phyloP scores from a whole-genome alignment of 768 basidiomycete genomes.

The Mycena epipterygia region DNA sequence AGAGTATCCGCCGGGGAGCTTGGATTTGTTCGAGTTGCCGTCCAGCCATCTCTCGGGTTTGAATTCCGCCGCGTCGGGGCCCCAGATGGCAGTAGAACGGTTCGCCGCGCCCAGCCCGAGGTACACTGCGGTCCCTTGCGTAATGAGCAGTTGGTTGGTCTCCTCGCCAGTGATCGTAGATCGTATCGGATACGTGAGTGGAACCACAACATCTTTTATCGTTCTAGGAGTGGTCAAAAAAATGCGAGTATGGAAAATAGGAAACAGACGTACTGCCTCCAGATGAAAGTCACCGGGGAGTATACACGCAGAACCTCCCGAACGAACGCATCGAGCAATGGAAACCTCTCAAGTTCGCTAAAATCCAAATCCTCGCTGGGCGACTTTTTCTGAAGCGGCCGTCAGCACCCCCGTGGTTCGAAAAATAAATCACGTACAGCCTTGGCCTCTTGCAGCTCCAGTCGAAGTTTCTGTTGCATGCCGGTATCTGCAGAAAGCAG shows the following conservation, averaged over 20 bases:
- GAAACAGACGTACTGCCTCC: conserved; percentile 46
- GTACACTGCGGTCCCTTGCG: conserved; percentile 53
- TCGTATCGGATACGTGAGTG: conserved; percentile 49
- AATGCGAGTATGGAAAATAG: no score
- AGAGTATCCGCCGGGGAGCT: conserved; percentile 37
- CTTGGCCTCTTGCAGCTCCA: conserved; percentile 40
- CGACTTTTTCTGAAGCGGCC: conserved; percentile 29
- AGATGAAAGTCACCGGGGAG: conserved; percentile 43
- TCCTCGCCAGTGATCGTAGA: conserved; percentile 41
- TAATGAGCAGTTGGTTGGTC: conserved; percentile 50
- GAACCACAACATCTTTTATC: conserved; percentile 50
- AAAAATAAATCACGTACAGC: conserved; percentile 8
- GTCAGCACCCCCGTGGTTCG: neutral
- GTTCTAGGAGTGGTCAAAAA: conserved; percentile 35
- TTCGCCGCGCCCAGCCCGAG: conserved; percentile 51
- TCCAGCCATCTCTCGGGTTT: conserved; percentile 65
- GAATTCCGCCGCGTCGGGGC: conserved; percentile 61
- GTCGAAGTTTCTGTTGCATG: conserved; percentile 46
- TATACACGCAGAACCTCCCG: conserved; percentile 52
- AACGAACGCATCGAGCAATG: conserved; percentile 54
- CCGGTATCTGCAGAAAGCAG: conserved; percentile 44
- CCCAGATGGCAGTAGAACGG: conserved; percentile 58
- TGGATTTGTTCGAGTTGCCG: conserved; percentile 32
- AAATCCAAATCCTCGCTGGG: conserved; percentile 48
- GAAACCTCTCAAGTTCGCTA: conserved; percentile 53